Base-by-base conservation (phyloP, 1,284 basidiomycete genomes). In the Cryptococcus sp. region DNA sequence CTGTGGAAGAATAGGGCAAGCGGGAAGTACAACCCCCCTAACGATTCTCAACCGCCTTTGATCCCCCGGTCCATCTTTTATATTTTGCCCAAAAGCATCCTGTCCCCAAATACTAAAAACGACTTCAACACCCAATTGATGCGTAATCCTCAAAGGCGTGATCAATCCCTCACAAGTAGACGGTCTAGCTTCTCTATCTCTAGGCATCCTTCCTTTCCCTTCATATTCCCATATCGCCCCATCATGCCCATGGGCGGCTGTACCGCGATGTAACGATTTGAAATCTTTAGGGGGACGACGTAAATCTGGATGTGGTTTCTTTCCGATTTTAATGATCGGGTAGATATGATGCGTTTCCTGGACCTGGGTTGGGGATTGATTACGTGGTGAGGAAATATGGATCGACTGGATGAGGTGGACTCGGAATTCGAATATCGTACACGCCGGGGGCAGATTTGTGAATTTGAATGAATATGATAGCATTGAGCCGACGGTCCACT, bases 31-130 rank as follows among this genome's bases (percentile, higher is more conserved):
- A 41, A 63, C 57, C 1, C 61, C 59, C 25, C 60, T 56, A 22
- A 57, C 56, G 36, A 69, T 53, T 21, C 55, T 50, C 32, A 69
- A 43, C 46, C 64, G 53, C n/a, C 66, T 47, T 43, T 63, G 48
- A 14, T 61, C 62, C 3, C 66, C 68, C 7, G 52, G 45, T 25
- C 54, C 57, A 11, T 56, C 53, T 10, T 59, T 59, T 11, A 62
- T 32, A 4, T 47, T 45, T 3, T 54, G 21, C 9, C 65, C 65
- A 1, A 32, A 18, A 31, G 59, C 54, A 47, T 68, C 64, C 47
- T 69, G 56, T 13, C 64, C 64, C 16, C 55, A 57, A 4, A 72
- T 60, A 3, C 61, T 61, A 49, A 67, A 72, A 52, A 59, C 68
- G 18, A 72, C 59, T 37, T 69, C 64, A 21, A 65, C 52, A 3